phyloP scores from a whole-genome alignment of 345 rosid species.

The Hibiscus tridactylites region DNA sequence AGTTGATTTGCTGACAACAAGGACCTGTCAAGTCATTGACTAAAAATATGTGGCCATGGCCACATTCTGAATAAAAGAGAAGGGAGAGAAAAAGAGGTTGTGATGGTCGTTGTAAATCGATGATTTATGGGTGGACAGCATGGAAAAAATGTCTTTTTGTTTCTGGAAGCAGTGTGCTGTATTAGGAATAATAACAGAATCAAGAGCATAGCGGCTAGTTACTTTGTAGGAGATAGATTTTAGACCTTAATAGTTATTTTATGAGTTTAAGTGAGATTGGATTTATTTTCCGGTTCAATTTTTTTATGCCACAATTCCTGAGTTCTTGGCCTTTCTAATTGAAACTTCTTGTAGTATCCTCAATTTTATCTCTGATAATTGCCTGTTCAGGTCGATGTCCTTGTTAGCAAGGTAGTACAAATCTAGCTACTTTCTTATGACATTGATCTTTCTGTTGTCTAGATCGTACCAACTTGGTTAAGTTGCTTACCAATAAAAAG shows the following conservation, averaged over 20 bases:
- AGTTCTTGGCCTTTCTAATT: not conserved
- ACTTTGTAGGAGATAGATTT: not conserved
- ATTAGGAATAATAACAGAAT: not conserved
- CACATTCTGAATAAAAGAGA: not conserved
- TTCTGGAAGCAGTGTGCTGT: not conserved
- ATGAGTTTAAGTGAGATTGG: not conserved
- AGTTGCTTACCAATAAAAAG: slow-evolving; percentile 63
- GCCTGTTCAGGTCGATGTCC: not conserved
- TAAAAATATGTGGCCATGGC: not conserved
- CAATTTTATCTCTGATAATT: not conserved
- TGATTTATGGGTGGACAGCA: not conserved
- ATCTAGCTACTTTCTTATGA: not conserved
- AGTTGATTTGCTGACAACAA: not conserved
- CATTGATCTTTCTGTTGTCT: not conserved
- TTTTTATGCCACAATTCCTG: not conserved
- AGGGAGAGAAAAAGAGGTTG: not conserved
- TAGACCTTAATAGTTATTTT: not conserved
- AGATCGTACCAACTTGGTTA: slow-evolving; percentile 70
- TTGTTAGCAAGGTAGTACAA: not conserved
- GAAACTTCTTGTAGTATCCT: not conserved
- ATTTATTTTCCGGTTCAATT: not conserved
- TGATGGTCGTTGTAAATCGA: not conserved
- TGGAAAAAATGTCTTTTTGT: not conserved
- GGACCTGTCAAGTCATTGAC: not conserved
- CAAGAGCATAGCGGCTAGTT: not conserved